Conservation (phyloP, 176 grass and related monocot species). For the Bromus sterilis region DNA sequence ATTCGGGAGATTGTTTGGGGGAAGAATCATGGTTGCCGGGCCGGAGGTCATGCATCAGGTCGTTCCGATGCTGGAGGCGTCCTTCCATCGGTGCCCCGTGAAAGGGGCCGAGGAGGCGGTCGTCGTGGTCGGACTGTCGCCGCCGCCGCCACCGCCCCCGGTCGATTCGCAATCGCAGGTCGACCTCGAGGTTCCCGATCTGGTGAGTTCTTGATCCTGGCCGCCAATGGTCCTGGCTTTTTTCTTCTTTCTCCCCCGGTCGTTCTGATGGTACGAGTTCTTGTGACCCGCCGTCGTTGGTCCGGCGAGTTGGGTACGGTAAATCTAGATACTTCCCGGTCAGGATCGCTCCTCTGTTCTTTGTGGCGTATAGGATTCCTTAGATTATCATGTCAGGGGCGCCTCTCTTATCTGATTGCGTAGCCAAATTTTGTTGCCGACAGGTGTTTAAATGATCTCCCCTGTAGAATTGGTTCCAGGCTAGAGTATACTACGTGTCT, state of each 20-base stretch:
- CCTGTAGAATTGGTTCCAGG: background rate
- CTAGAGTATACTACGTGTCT: no score
- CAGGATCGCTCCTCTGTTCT: background rate
- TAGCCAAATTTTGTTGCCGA: background rate
- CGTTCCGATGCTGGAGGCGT: constrained; percentile 42
- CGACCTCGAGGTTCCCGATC: constrained; percentile 29
- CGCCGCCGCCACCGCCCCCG: constrained; percentile 8
- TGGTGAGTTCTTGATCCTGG: constrained; percentile 47
- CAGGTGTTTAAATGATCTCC: background rate
- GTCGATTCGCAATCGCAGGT: constrained; percentile 22
- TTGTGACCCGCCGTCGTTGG: background rate
- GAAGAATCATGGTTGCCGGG: constrained; percentile 63
- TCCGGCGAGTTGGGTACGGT: background rate
- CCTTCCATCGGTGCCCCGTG: constrained; percentile 28
- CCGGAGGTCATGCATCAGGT: constrained; percentile 66
- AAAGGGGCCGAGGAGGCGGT: constrained; percentile 31
- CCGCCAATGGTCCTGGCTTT: background rate
- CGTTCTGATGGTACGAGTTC: background rate
- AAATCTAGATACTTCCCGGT: background rate
- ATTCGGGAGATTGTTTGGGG: constrained; percentile 11
- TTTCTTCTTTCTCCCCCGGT: background rate
- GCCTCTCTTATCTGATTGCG: background rate
- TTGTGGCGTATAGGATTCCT: background rate
- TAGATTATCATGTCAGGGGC: background rate
- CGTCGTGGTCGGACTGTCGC: background rate